Percentiles rank a stretch among this genome's conserved stretches.
Conservation (phyloP, 2,329 filamentous ascomycete genomes). For the Phaeosphaeria sp. region DNA sequence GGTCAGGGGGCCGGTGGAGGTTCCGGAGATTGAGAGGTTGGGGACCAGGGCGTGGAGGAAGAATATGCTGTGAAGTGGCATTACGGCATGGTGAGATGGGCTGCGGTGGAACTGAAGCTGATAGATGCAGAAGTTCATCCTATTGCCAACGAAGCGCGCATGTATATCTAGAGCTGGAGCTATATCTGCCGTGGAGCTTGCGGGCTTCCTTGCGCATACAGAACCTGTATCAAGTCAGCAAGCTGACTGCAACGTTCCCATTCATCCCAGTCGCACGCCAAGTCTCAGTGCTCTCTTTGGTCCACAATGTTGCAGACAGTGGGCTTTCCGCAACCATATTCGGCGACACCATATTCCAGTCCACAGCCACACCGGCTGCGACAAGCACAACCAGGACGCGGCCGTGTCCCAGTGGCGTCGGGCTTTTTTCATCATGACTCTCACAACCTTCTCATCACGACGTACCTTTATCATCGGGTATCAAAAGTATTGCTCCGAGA, state of each 20-base stretch:
- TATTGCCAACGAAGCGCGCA: not conserved
- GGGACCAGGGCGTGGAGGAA: slow-evolving; percentile 87
- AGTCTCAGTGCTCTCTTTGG: slow-evolving; percentile 30
- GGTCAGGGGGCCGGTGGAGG: slow-evolving; percentile 78
- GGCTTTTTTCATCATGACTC: slow-evolving; percentile 25
- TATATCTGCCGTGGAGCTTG: not conserved
- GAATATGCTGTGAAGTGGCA: slow-evolving; percentile 72
- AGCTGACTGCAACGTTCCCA: not conserved
- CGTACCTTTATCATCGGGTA: not conserved
- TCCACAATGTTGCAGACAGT: slow-evolving; percentile 20
- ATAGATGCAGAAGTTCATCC: not conserved
- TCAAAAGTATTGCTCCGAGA: not conserved
- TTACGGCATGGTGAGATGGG: not conserved
- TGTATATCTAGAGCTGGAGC: not conserved
- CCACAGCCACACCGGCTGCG: slow-evolving; percentile 13
- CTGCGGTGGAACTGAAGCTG: not conserved
- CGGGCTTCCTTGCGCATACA: not conserved
- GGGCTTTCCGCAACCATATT: slow-evolving; percentile 11
- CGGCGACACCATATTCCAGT: slow-evolving; percentile 14
- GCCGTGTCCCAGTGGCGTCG: slow-evolving; percentile 9
- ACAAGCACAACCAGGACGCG: slow-evolving; percentile 8
- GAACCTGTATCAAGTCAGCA: slow-evolving; percentile 1
- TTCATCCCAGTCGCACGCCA: not conserved
- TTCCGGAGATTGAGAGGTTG: slow-evolving; percentile 79
- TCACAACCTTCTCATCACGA: not conserved